Evolutionary conservation across 1,284 basidiomycete species (phyloP), one percentile per base, ranked within the genome.

Genomic region (Marasmius fiardii): DNA sequence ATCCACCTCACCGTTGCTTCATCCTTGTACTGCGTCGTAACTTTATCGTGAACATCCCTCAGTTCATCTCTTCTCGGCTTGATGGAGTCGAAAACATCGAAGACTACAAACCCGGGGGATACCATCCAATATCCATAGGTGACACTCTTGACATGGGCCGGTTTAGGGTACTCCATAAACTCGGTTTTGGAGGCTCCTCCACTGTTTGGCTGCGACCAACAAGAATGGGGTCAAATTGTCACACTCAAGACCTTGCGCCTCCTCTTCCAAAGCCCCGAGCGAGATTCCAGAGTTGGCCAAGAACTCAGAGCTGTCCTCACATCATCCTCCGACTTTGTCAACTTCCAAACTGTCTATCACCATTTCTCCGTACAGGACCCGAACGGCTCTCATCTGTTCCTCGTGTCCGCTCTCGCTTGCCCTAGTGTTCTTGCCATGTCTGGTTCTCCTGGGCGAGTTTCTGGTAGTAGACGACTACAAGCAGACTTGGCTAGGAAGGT

Each of bases 181-280:
- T 75, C 0, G 73, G 74, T 18, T 72, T 61, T 54, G 74, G 74
- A 14, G 69, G 71, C 12, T 71, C 67, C 7, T 73, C 74, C 33
- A 74, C 73, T 28, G 62, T 75, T 21, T 75, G 74, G 74, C 69
- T 76, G 70, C 51, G 69, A 74, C 52, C 61, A 62, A 47, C 53
- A 59, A 41, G 54, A 57, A 10, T 31, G 45, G 49, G 61, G 61
- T 18, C 64, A 54, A 53, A 58, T 72, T 16, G 65, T 74, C 20
- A 65, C 73, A 55, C 65, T 75, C 45, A 74, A 75, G 54, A 65
- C 60, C 51, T 62, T 74, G 63, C 58, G 62, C 47, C n/a, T 68
- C 70, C 20, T 60, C 61, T 53, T 63, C 55, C 31, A 21, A 59
- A 23, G 44, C 49, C 26, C 51, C 55, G 23, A 31, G 23, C 41